phyloP scores from a whole-genome alignment of 2,329 filamentous ascomycete genomes.

The Penicillium sp. region DNA sequence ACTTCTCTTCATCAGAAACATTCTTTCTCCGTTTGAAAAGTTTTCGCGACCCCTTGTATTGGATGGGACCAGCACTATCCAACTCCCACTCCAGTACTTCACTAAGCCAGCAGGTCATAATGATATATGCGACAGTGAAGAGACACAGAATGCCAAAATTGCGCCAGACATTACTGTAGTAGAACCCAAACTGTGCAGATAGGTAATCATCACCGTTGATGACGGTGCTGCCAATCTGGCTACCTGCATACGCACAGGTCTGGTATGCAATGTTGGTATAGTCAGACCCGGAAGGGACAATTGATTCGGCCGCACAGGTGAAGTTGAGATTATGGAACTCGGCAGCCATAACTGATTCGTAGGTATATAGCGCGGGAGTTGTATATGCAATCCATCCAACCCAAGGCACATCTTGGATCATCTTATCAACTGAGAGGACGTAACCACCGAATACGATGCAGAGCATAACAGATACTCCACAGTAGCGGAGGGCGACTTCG shows the following conservation, averaged over 20 bases:
- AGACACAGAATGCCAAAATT: slow-evolving; percentile 74
- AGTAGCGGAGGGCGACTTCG: slow-evolving; percentile 61
- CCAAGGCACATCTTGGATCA: slow-evolving; percentile 59
- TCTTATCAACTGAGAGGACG: slow-evolving; percentile 58
- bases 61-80: slow-evolving; percentile 60
- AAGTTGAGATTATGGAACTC: slow-evolving; percentile 58
- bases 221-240: slow-evolving; percentile 48
- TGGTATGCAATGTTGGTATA: slow-evolving; percentile 53
- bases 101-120: slow-evolving; percentile 64
- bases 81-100: slow-evolving; percentile 62
- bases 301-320: slow-evolving; percentile 54
- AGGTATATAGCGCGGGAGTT: slow-evolving; percentile 55
- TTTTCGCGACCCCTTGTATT: slow-evolving; percentile 62
- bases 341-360: slow-evolving; percentile 63
- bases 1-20: slow-evolving; percentile 26
- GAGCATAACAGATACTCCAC: slow-evolving; percentile 58
- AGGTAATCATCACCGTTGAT: slow-evolving; percentile 57
- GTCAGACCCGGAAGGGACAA: slow-evolving; percentile 57
- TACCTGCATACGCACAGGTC: slow-evolving; percentile 58
- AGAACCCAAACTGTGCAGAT: slow-evolving; percentile 49
- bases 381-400: slow-evolving; percentile 57
- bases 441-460: slow-evolving; percentile 63
- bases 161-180: slow-evolving; percentile 59
- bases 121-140: slow-evolving; percentile 68
- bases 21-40: slow-evolving; percentile 8